Evolutionary conservation across 1,139 yeast genomes (phyloP), one percentile per base, ranked within the genome.

Genomic region (Yamadazyma spencermartinsiae): DNA sequence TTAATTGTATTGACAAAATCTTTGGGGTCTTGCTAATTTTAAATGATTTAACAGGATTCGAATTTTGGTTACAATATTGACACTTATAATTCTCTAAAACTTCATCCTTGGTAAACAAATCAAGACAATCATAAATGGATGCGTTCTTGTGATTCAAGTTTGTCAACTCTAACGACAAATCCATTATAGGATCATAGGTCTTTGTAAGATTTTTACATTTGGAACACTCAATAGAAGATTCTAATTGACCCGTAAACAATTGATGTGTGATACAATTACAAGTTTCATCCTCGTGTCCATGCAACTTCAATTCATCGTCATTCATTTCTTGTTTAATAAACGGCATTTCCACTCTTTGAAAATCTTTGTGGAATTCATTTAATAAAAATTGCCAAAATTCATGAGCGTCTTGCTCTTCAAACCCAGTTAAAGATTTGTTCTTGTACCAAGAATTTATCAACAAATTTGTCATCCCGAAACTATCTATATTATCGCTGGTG

Each of bases 341-440:
- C n/a, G 31, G 31, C 16, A 28, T 6, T 14, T 33, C 38, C 1
- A 39, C 52, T 39, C 64, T 59, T 50, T 61, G 60, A 53, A 58
- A 50, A 48, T 72, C 86, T 37, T 42, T 46, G 61, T 92, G 98
- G 40, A 92, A 65, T 60, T 88, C 95, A 58, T 90, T 86, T 33
- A 90, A 69, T 21, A 90, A 56, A 58, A 90, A 89, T 57, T 92
- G 97, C 83, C 95, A 82, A 60, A 90, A 92, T 60, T 92, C 98
- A 61, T 92, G 98, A 0, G 98, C 98, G 60, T 92, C 98, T 61
- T 92, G 98, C 61, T 92, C 97, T 35, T 92, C 86, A 48, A 89
- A 89, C 1, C 98, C 98, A 0, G 97, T 95, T 42, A 92, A 74
- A 18, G 89, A 78, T 49, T 83, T 77, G 52, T 87, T 86, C 40